These are phyloP conservation scores for Trametes villosa DNA, from an alignment of 768 basidiomycete species.

Conservation along the genomic window DNA sequence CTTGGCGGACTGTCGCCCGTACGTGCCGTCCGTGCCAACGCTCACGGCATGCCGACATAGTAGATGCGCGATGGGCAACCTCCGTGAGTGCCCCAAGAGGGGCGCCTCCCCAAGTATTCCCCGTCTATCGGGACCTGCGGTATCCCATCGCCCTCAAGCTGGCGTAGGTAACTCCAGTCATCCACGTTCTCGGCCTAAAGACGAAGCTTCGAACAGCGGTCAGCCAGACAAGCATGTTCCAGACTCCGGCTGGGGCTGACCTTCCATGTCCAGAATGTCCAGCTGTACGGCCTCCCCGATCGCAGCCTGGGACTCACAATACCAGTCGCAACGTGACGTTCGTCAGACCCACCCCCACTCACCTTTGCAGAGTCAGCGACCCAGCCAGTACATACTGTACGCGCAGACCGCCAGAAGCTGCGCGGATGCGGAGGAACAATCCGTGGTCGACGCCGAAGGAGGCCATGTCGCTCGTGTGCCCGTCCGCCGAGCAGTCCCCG, in stretches of 20 bases:
- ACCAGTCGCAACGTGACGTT: conserved; percentile 44
- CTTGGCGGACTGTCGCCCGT: too few species aligned
- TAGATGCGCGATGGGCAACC: not conserved
- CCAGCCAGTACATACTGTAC: too few species aligned
- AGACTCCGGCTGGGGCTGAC: conserved; percentile 38
- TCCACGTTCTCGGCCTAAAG: conserved; percentile 65
- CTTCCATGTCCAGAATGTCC: conserved; percentile 85
- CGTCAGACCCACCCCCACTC: not conserved
- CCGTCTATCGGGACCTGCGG: conserved; percentile 70
- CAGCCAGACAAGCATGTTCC: not conserved
- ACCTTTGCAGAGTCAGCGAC: too few species aligned
- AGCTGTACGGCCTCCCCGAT: conserved; percentile 74
- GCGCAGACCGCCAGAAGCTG: too few species aligned
- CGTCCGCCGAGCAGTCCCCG: conserved; percentile 66
- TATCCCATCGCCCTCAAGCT: conserved; percentile 78
- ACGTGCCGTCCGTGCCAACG: too few species aligned
- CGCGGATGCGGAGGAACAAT: conserved; percentile 61
- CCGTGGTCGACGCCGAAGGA: conserved; percentile 67
- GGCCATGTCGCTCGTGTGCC: conserved; percentile 61
- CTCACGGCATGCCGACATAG: too few species aligned
- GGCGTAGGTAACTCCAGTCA: conserved; percentile 78
- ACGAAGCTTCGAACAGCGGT: not conserved
- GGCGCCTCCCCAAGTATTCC: conserved; percentile 65
- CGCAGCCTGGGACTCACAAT: conserved; percentile 81
- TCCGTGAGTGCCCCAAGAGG: not conserved